A percentile compares a stretch with the other conserved stretches of the same genome.
These are phyloP conservation scores for Carnegiea gigantea DNA, from an alignment of 179 eudicot species.

Conservation along the genomic window DNA sequence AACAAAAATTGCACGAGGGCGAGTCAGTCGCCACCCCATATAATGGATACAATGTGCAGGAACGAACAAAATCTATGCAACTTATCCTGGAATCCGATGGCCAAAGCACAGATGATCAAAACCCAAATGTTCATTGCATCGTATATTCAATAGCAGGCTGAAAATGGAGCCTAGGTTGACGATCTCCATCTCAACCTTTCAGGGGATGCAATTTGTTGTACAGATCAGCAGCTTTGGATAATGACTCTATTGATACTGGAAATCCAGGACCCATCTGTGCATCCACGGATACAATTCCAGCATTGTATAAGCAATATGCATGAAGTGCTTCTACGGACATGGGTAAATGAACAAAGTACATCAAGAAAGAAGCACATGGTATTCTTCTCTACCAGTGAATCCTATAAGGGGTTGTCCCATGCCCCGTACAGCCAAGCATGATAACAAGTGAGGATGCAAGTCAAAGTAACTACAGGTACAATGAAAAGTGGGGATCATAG, in stretches of 20 bases:
- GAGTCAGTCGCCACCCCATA: neutral
- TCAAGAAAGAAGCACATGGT: too few relatives aligned
- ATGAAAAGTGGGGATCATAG: too few relatives aligned
- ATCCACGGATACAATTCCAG: neutral
- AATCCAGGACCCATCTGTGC: constrained; percentile 87
- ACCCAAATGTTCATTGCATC: neutral
- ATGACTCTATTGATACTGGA: constrained; percentile 75
- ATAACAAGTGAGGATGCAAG: too few relatives aligned
- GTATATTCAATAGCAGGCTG: neutral
- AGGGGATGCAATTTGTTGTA: constrained; percentile 54
- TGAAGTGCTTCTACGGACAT: neutral
- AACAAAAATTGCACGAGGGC: neutral
- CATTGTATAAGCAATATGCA: neutral
- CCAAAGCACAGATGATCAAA: neutral
- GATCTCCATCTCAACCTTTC: constrained; percentile 13
- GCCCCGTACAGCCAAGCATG: too few relatives aligned
- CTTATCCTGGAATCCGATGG: neutral
- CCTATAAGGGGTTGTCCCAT: too few relatives aligned
- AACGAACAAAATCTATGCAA: neutral
- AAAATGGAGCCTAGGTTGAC: neutral
- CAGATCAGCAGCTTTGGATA: constrained; percentile 81
- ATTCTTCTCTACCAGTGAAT: too few relatives aligned
- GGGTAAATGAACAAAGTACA: too few relatives aligned
- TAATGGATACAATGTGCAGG: neutral
- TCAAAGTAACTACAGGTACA: too few relatives aligned